Evolutionary conservation across 2,329 filamentous ascomycete species (phyloP).

Genomic region (Alternaria sp.): DNA sequence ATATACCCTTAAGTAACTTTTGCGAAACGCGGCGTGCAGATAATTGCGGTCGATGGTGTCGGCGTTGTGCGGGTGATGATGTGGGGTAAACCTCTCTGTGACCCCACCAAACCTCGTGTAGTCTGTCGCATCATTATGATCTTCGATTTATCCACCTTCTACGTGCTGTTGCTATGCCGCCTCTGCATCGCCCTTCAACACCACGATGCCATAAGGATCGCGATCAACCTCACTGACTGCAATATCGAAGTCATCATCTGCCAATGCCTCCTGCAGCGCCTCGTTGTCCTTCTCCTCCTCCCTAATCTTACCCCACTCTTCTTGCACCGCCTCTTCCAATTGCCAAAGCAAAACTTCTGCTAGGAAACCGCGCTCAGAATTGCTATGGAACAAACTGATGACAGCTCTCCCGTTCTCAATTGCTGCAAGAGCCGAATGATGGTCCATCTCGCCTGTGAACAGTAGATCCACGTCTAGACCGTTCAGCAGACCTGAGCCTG

Average conservation of each 20-base stretch:
- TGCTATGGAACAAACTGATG: slow-evolving; percentile 88
- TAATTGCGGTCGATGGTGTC: not conserved
- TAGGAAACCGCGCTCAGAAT: slow-evolving; percentile 87
- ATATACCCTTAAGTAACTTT: rapidly evolving
- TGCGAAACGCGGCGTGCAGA: not conserved
- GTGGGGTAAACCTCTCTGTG: not conserved
- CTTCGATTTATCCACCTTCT: not conserved
- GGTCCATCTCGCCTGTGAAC: slow-evolving; percentile 91
- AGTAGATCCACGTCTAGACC: slow-evolving; percentile 75
- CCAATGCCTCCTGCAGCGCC: slow-evolving; percentile 56
- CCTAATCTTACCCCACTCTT: slow-evolving; percentile 60
- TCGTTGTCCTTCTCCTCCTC: slow-evolving; percentile 50
- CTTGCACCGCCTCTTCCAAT: slow-evolving; percentile 65
- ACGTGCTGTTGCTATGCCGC: not conserved
- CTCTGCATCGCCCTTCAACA: slow-evolving; percentile 34
- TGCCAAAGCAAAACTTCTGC: slow-evolving; percentile 71
- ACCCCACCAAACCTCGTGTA: not conserved
- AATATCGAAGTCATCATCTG: slow-evolving; percentile 65
- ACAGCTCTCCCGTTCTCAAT: slow-evolving; percentile 84
- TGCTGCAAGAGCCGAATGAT: slow-evolving; percentile 88
- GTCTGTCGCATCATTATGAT: not conserved
- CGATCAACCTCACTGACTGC: slow-evolving; percentile 78
- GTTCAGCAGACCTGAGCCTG: slow-evolving; percentile 78
- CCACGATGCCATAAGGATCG: slow-evolving; percentile 81
- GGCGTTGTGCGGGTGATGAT: not conserved